phyloP scores from a whole-genome alignment of 495 filamentous ascomycete species.

The Tuber borchii region DNA sequence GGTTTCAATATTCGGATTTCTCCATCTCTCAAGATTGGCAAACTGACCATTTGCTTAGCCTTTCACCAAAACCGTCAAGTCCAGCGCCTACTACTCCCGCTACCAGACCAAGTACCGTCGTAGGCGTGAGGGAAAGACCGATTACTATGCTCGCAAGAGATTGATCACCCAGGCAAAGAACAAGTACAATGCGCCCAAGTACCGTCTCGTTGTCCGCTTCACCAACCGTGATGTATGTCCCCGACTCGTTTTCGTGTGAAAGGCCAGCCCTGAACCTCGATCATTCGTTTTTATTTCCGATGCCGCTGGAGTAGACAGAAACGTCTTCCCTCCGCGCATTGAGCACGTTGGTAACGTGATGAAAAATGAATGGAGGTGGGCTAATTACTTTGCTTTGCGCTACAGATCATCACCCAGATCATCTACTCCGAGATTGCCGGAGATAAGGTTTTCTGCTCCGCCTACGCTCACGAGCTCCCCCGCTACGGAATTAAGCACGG shows the following conservation, averaged over 20 bases:
- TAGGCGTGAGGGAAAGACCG: conserved; percentile 93
- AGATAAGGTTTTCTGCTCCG: conserved; percentile 88
- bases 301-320: conserved; percentile 14
- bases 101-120: conserved; percentile 99
- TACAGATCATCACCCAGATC: conserved; percentile 84
- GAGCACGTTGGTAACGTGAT: conserved; percentile 18
- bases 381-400: conserved; percentile 18
- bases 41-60: conserved; percentile 49
- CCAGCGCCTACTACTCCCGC: conserved; percentile 90
- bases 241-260: neutral
- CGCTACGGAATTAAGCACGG: conserved; percentile 95
- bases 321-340: conserved; percentile 18
- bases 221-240: conserved; percentile 77
- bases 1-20: neutral
- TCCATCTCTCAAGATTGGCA: neutral
- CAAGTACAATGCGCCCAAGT: conserved; percentile 99
- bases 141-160: conserved; percentile 99
- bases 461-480: conserved; percentile 97
- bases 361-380: conserved; percentile 32
- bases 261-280: conserved; percentile 23
- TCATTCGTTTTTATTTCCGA: conserved; percentile 24
- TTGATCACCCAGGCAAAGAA: conserved; percentile 99
- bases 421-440: conserved; percentile 92
- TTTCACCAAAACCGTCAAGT: conserved; percentile 95
- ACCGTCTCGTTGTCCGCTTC: conserved; percentile 99